These are phyloP conservation scores for Leucosporidium creatinivorum DNA, from an alignment of 768 basidiomycete species.

Conservation along the genomic window DNA sequence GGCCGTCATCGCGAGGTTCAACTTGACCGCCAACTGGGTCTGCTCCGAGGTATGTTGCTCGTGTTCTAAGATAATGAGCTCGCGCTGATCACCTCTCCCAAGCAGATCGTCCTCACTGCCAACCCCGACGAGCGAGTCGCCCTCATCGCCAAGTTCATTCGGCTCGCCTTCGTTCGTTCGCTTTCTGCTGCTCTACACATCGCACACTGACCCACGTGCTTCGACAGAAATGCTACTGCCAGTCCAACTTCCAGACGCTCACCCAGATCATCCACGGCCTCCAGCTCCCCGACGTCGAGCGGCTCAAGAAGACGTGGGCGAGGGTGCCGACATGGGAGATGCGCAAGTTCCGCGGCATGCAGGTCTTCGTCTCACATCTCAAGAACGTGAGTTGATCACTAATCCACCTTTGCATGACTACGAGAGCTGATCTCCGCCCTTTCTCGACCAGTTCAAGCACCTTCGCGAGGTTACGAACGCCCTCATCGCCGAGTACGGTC, in stretches of 20 bases:
- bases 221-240: conserved; percentile 65
- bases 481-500: conserved; percentile 29
- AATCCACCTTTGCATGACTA: neutral
- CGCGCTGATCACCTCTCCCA: neutral
- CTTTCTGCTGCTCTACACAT: neutral
- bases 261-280: conserved; percentile 74
- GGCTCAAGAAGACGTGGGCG: conserved; percentile 60
- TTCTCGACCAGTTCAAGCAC: conserved; percentile 23
- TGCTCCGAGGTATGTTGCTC: conserved; percentile 53
- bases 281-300: conserved; percentile 59
- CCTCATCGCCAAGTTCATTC: conserved; percentile 60
- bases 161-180: neutral
- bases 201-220: neutral
- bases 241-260: conserved; percentile 69
- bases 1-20: conserved; percentile 69
- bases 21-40: conserved; percentile 72
- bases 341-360: conserved; percentile 66
- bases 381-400: conserved; percentile 66
- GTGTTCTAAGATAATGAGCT: too few species aligned
- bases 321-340: conserved; percentile 63
- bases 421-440: neutral
- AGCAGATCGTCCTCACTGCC: conserved; percentile 60
- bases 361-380: conserved; percentile 54
- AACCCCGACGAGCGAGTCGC: conserved; percentile 51
- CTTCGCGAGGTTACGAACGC: conserved; percentile 26